phyloP scores from a whole-genome alignment of 805 yeast genomes.

The Metschnikowia henanensis region DNA sequence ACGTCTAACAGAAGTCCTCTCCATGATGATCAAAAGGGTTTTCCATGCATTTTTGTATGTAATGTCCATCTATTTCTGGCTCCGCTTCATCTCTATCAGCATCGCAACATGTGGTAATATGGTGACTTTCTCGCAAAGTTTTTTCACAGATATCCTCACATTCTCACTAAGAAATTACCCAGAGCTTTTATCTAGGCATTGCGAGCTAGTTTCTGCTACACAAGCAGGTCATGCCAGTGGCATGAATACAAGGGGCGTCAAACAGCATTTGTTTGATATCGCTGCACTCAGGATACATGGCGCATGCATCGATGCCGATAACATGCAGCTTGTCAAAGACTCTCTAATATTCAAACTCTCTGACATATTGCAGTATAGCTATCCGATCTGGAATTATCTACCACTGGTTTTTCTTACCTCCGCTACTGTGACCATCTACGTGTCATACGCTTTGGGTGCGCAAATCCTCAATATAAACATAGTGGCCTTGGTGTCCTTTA shows the following conservation, averaged over 20 bases:
- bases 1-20: neutral
- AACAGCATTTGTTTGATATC: constrained; percentile 19
- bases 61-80: constrained; percentile 13
- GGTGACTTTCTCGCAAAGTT: constrained; percentile 30
- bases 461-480: constrained; percentile 17
- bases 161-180: constrained; percentile 23
- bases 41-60: constrained; percentile 9
- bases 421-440: constrained; percentile 14
- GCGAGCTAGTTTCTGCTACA: constrained; percentile 4
- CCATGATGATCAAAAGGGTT: constrained; percentile 13
- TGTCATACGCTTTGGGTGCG: constrained; percentile 15
- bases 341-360: constrained; percentile 18
- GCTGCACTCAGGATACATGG: constrained; percentile 9
- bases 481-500: constrained; percentile 5
- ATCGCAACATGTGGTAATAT: constrained; percentile 28
- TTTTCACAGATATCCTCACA: constrained; percentile 29
- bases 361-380: constrained; percentile 9
- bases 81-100: constrained; percentile 20
- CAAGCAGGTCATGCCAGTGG: neutral
- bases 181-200: constrained; percentile 14
- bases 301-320: constrained; percentile 5
- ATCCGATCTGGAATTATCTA: constrained; percentile 7
- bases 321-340: constrained; percentile 1
- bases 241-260: constrained; percentile 10
- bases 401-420: constrained; percentile 12